A percentile compares a stretch with the other conserved stretches of the same genome.
These are phyloP conservation scores for Diaporthe destruens DNA, from an alignment of 2,329 filamentous ascomycete species.

Conservation along the genomic window DNA sequence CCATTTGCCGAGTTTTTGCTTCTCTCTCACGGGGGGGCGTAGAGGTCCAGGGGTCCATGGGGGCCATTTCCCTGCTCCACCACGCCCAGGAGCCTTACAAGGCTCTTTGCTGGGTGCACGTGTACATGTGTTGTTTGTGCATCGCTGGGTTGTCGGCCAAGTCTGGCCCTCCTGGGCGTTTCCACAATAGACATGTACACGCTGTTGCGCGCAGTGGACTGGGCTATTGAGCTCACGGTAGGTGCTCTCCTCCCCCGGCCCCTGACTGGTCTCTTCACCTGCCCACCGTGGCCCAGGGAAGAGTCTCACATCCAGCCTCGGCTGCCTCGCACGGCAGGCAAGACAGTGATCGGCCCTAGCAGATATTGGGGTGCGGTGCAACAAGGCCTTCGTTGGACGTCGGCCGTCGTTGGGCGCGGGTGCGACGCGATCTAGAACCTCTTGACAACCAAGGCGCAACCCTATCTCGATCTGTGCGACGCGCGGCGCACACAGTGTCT, in stretches of 20 bases:
- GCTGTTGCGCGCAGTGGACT: slow-evolving; percentile 12
- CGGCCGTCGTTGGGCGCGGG: slow-evolving; percentile 29
- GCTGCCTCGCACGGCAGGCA: slow-evolving; percentile 28
- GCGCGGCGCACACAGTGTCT: slow-evolving; percentile 24
- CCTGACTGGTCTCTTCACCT: not conserved
- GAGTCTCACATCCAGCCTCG: slow-evolving; percentile 20
- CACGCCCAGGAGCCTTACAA: not conserved
- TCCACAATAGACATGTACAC: slow-evolving; percentile 34
- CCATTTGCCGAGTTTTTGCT: slow-evolving; percentile 11
- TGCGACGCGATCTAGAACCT: slow-evolving; percentile 40
- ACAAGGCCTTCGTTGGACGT: slow-evolving; percentile 14
- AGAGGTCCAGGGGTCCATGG: not conserved
- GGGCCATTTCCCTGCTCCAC: slow-evolving; percentile 19
- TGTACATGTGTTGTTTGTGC: slow-evolving; percentile 36
- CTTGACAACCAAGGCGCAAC: slow-evolving; percentile 31
- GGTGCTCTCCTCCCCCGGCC: not conserved
- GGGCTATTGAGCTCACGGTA: not conserved
- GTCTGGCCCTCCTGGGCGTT: slow-evolving; percentile 17
- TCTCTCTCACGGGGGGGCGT: not conserved
- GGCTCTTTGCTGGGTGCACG: not conserved
- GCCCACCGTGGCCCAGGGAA: not conserved
- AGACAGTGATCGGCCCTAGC: slow-evolving; percentile 8
- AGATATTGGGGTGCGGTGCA: slow-evolving; percentile 7
- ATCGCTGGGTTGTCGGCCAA: slow-evolving; percentile 32
- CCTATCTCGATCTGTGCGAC: slow-evolving; percentile 37